Percentiles rank a stretch among this genome's conserved stretches.
Evolutionary conservation across 345 rosid genomes (phyloP).

Genomic region (Lepidium sativum): DNA sequence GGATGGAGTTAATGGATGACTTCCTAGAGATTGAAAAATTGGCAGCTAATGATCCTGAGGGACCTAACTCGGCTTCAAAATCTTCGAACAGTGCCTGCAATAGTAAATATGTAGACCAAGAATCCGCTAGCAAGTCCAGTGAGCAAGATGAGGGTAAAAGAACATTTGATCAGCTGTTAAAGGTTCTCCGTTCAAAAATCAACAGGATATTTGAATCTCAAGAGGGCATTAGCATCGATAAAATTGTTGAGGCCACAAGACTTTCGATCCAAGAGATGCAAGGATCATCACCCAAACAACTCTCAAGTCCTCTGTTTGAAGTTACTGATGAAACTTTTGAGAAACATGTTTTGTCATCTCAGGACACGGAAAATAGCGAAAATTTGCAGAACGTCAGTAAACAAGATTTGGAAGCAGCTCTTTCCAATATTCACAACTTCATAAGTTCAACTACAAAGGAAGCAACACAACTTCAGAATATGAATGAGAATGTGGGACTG

Average conservation of each 20-base stretch:
- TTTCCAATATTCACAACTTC: conserved; percentile 34
- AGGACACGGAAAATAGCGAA: not conserved
- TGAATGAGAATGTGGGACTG: conserved; percentile 21
- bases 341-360: conserved; percentile 21
- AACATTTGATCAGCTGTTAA: too few relatives aligned
- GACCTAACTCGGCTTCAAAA: conserved; percentile 30
- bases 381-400: not conserved
- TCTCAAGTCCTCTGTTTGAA: conserved; percentile 16
- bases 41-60: conserved; percentile 40
- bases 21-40: conserved; percentile 80
- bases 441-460: conserved; percentile 30
- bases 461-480: conserved; percentile 32
- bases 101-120: not conserved
- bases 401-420: conserved; percentile 35
- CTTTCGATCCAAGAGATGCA: conserved; percentile 32
- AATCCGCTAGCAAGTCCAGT: not conserved
- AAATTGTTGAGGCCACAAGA: conserved; percentile 33
- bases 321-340: conserved; percentile 19
- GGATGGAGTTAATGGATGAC: conserved; percentile 69
- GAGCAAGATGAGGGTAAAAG: conserved; percentile 17
- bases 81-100: conserved; percentile 11
- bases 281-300: conserved; percentile 9
- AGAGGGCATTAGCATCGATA: conserved; percentile 26
- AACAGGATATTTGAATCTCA: conserved; percentile 32
- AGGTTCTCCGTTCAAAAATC: too few relatives aligned